phyloP scores from a whole-genome alignment of 148 eudicot genomes.

The Mesembryanthemum crystallinum region DNA sequence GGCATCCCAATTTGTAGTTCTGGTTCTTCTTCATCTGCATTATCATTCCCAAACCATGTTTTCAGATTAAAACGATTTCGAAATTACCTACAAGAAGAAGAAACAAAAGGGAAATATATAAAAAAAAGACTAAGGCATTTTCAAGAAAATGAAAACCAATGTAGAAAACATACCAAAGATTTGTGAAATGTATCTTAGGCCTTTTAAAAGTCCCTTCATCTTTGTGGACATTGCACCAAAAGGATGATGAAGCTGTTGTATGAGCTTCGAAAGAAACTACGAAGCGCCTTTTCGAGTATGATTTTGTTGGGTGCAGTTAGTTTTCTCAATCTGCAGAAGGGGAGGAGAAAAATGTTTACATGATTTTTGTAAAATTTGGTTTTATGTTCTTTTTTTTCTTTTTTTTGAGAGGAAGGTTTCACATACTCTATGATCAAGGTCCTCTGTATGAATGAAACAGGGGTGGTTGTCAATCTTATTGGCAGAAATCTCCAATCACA shows the following conservation, averaged over 20 bases:
- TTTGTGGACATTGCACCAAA: constrained; percentile 20
- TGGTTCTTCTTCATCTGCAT: constrained; percentile 42
- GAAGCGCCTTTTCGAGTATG: neutral
- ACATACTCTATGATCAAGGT: neutral
- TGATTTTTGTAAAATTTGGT: neutral
- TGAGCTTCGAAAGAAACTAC: neutral
- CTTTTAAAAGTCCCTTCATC: constrained; percentile 53
- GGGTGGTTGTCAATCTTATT: neutral
- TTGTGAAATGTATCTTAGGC: constrained; percentile 52
- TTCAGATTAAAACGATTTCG: neutral
- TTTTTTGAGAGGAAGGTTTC: neutral
- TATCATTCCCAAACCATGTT: neutral
- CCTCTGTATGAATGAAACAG: neutral
- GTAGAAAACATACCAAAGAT: constrained; percentile 39
- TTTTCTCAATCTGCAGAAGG: neutral
- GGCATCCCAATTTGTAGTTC: constrained; percentile 50
- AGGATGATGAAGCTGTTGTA: constrained; percentile 2
- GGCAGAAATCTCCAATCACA: constrained; percentile 2
- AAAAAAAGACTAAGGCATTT: neutral
- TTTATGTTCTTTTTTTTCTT: neutral
- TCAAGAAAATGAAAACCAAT: neutral
- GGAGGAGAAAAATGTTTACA: neutral
- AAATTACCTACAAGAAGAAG: neutral
- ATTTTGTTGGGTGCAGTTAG: neutral
- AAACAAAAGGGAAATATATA: neutral